These are phyloP conservation scores for Daldinia vernicosa DNA, from an alignment of 495 filamentous ascomycete species.

Conservation along the genomic window DNA sequence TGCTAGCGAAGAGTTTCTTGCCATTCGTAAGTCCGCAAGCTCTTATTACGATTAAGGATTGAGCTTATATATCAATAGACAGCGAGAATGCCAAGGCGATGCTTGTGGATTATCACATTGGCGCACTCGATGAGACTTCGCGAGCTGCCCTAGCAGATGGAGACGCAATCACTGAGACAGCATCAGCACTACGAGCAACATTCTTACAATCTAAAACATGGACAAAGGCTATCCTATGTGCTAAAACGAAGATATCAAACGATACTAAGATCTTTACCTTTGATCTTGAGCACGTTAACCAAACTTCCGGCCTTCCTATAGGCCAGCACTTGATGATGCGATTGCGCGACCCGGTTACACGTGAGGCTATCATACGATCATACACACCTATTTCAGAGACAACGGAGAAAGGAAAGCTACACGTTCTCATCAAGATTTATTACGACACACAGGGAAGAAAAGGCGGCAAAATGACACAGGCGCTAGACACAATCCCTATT, in stretches of 20 bases:
- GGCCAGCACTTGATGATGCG: constrained; percentile 93
- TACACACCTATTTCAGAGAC: constrained; percentile 88
- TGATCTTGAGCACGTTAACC: constrained; percentile 74
- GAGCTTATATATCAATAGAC: constrained; percentile 60
- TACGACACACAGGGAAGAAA: constrained; percentile 63
- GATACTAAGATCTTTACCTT: constrained; percentile 90
- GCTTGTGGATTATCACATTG: constrained; percentile 91
- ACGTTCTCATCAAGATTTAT: constrained; percentile 89
- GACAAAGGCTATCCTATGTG: constrained; percentile 71
- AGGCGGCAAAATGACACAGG: constrained; percentile 88
- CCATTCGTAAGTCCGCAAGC: constrained; percentile 76
- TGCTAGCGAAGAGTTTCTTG: constrained; percentile 92
- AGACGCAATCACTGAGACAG: constrained; percentile 22
- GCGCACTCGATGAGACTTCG: constrained; percentile 71
- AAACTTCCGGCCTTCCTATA: constrained; percentile 80
- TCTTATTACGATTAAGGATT: not conserved
- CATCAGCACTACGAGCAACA: constrained; percentile 54
- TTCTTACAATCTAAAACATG: constrained; percentile 80
- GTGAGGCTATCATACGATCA: constrained; percentile 79
- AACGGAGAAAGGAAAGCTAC: constrained; percentile 67
- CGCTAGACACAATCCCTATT: constrained; percentile 75
- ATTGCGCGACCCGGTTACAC: constrained; percentile 71
- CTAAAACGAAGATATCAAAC: constrained; percentile 73
- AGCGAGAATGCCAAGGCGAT: constrained; percentile 92
- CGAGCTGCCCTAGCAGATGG: constrained; percentile 56